Conservation (phyloP, 768 basidiomycete genomes). For the Dictyophora rubrovolvata region DNA sequence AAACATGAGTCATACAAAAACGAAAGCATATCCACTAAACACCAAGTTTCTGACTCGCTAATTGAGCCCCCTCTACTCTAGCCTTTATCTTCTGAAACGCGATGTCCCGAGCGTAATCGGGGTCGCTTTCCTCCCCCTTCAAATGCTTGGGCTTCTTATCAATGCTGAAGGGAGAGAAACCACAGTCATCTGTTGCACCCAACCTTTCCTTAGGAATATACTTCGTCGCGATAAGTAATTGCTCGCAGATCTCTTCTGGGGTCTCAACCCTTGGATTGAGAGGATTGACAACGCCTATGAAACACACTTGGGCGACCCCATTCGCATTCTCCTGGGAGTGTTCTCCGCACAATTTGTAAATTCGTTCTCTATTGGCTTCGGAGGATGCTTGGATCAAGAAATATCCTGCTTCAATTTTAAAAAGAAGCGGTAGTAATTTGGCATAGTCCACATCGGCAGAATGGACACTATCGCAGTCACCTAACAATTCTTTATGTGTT, state of each 20-base stretch:
- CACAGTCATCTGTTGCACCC: slow-evolving; percentile 1
- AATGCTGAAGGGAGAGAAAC: slow-evolving; percentile 2
- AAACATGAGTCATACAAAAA: no score
- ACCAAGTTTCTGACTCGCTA: not conserved
- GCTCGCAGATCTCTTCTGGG: not conserved
- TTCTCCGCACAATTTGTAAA: not conserved
- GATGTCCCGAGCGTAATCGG: slow-evolving; percentile 1
- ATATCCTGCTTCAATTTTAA: slow-evolving; percentile 1
- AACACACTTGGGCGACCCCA: slow-evolving; percentile 1
- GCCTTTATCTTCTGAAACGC: slow-evolving; percentile 4
- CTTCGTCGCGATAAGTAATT: not conserved
- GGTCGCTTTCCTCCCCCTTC: not conserved
- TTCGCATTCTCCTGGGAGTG: not conserved
- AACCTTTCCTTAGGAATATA: not conserved
- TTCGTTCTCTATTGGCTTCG: not conserved
- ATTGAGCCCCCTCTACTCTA: not conserved
- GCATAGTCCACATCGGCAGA: not conserved
- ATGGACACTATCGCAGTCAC: not conserved
- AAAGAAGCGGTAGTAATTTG: not conserved
- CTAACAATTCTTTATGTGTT: not conserved
- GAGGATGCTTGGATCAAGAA: slow-evolving; percentile 1
- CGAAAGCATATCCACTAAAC: no score
- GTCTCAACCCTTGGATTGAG: not conserved
- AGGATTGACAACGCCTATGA: not conserved
- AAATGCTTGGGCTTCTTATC: slow-evolving; percentile 1